A percentile compares a stretch with the other conserved stretches of the same genome.
Evolutionary conservation across 768 basidiomycete genomes (phyloP).

Genomic region (Symmetrospora coprosmae): DNA sequence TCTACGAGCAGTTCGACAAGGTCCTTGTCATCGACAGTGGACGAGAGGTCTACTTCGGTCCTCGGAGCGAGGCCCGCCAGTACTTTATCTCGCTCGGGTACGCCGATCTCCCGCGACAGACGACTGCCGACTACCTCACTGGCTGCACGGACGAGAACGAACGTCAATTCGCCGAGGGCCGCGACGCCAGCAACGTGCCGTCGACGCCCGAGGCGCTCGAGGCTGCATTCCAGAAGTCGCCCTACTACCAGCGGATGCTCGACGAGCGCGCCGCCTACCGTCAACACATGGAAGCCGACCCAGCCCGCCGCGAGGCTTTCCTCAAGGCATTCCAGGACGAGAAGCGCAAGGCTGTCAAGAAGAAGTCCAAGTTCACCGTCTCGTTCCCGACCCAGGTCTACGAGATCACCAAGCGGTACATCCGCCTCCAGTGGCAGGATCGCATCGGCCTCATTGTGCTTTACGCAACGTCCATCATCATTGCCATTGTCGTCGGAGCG

Average conservation of each 20-base stretch:
- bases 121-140: slow-evolving; percentile 41
- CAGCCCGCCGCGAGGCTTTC: slow-evolving; percentile 52
- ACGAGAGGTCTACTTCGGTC: slow-evolving; percentile 61
- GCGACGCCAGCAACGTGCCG: slow-evolving; percentile 49
- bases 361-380: slow-evolving; percentile 68
- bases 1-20: slow-evolving; percentile 61
- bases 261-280: slow-evolving; percentile 48
- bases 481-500: slow-evolving; percentile 35
- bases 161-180: slow-evolving; percentile 58
- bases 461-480: slow-evolving; percentile 49
- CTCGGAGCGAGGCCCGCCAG: slow-evolving; percentile 49
- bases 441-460: slow-evolving; percentile 62
- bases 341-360: slow-evolving; percentile 62
- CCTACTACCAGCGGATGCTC: slow-evolving; percentile 42
- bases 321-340: slow-evolving; percentile 57
- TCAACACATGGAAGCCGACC: slow-evolving; percentile 47
- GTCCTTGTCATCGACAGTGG: slow-evolving; percentile 43
- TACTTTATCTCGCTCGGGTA: slow-evolving; percentile 55
- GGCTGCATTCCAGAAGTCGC: slow-evolving; percentile 47
- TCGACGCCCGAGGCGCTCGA: slow-evolving; percentile 57
- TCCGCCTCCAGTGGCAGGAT: slow-evolving; percentile 55
- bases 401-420: slow-evolving; percentile 57
- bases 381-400: slow-evolving; percentile 60
- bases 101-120: slow-evolving; percentile 38
- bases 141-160: slow-evolving; percentile 60